Evolutionary conservation across 2,329 filamentous ascomycete species (phyloP).

Genomic region (Fusarium neocosmosporiellum): DNA sequence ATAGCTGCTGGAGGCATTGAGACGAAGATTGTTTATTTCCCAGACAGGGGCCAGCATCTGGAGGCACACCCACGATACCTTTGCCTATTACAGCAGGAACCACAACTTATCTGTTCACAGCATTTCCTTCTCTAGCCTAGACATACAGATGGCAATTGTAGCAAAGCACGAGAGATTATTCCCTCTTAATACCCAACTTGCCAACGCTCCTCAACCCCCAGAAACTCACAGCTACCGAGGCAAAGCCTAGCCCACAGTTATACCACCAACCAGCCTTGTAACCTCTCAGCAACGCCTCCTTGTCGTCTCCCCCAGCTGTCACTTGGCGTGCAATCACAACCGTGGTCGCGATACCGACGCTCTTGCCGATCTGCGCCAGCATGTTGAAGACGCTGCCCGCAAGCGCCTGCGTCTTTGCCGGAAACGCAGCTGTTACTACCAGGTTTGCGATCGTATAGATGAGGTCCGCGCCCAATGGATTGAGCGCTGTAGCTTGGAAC

Average conservation of each 20-base stretch:
- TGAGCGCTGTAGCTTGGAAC: conserved; percentile 52
- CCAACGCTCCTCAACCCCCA: conserved; percentile 19
- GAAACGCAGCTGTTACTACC: conserved; percentile 63
- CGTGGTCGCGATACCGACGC: conserved; percentile 55
- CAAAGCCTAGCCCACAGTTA: conserved; percentile 52
- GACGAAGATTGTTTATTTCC: not conserved
- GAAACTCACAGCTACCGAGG: not conserved
- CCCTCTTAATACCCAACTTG: conserved; percentile 22
- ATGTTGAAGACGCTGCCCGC: conserved; percentile 70
- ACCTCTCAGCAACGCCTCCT: conserved; percentile 52
- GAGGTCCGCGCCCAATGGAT: conserved; percentile 53
- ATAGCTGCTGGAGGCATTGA: not conserved
- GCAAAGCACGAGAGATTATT: conserved; percentile 8
- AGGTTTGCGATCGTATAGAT: conserved; percentile 65
- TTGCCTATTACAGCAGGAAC: not conserved
- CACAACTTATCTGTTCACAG: not conserved
- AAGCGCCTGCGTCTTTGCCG: conserved; percentile 63
- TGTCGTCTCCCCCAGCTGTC: conserved; percentile 31
- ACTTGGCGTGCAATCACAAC: conserved; percentile 52
- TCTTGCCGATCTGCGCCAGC: conserved; percentile 61
- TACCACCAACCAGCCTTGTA: conserved; percentile 60
- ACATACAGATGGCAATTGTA: no score
- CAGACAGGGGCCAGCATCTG: not conserved
- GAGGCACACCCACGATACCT: not conserved
- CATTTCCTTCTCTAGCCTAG: not conserved